Conservation (phyloP, 768 basidiomycete species). For the Chiua virens region DNA sequence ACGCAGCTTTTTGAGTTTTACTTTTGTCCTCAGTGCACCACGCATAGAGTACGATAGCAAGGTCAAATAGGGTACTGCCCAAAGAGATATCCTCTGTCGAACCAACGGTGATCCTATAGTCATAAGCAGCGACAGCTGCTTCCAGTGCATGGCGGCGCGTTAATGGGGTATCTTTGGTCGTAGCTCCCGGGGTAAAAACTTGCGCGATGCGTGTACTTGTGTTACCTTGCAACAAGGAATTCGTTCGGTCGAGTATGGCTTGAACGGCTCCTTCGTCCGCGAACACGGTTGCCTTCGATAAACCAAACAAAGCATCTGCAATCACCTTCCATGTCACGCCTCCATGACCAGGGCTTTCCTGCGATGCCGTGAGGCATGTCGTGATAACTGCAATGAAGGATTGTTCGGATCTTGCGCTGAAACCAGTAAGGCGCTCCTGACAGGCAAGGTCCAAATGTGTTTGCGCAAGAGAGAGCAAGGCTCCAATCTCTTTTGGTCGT, state of each 20-base stretch:
- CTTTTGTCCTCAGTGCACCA: conserved; percentile 39
- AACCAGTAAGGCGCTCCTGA: conserved; percentile 65
- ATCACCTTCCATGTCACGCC: conserved; percentile 80
- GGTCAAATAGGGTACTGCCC: conserved; percentile 73
- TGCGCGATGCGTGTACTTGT: conserved; percentile 42
- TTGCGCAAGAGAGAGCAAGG: conserved; percentile 68
- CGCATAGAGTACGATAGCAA: conserved; percentile 59
- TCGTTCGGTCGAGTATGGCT: conserved; percentile 33
- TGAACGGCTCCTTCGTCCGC: conserved; percentile 43
- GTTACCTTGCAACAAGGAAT: conserved; percentile 40
- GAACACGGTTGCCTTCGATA: conserved; percentile 56
- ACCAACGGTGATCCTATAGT: conserved; percentile 59
- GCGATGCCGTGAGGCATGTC: conserved; percentile 48
- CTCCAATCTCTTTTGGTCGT: conserved; percentile 68
- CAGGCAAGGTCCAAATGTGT: conserved; percentile 71
- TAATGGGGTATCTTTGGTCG: conserved; percentile 23
- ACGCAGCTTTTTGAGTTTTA: conserved; percentile 22
- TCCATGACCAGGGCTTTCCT: conserved; percentile 61
- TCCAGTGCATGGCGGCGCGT: conserved; percentile 43
- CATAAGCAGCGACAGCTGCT: conserved; percentile 57
- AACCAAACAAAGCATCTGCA: conserved; percentile 70
- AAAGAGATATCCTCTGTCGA: conserved; percentile 47
- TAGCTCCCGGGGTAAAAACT: conserved; percentile 36
- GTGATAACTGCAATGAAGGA: conserved; percentile 66
- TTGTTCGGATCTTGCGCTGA: conserved; percentile 67